Percentiles rank a stretch among this genome's conserved stretches.
phyloP scores from a whole-genome alignment of 2,329 filamentous ascomycete species.

The Beauveria sp. region DNA sequence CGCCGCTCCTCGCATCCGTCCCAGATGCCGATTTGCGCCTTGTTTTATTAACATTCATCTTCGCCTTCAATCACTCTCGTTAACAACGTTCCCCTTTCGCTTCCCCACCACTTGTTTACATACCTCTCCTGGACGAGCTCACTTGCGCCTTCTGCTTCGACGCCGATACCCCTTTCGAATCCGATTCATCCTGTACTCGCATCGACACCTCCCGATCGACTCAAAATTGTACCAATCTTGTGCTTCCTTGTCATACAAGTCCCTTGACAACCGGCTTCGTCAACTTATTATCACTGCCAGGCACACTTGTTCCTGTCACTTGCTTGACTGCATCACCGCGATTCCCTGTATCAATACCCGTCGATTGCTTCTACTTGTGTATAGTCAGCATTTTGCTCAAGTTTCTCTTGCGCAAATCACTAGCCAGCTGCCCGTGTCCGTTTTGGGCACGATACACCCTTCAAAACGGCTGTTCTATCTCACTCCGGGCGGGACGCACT shows the following conservation, averaged over 20 bases:
- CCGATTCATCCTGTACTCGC: neutral
- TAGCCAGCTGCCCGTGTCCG: slow-evolving; percentile 34
- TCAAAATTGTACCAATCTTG: neutral
- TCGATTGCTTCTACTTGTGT: neutral
- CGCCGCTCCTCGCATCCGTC: neutral
- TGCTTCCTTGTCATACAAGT: neutral
- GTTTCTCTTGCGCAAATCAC: neutral
- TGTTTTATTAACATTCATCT: slow-evolving; percentile 1
- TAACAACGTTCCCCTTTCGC: slow-evolving; percentile 1
- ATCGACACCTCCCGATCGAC: neutral
- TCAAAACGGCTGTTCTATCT: slow-evolving; percentile 78
- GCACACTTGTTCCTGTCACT: neutral
- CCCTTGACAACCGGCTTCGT: neutral
- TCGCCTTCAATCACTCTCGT: slow-evolving; percentile 8
- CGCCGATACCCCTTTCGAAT: slow-evolving; percentile 9
- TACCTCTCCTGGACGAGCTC: slow-evolving; percentile 7
- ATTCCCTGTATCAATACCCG: neutral
- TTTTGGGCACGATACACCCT: slow-evolving; percentile 47
- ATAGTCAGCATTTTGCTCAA: neutral
- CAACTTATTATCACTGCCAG: neutral
- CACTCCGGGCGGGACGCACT: slow-evolving; percentile 72
- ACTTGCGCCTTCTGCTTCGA: slow-evolving; percentile 3
- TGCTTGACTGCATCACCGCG: neutral
- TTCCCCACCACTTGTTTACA: neutral
- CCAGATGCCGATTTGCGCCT: slow-evolving; percentile 2